phyloP scores from a whole-genome alignment of 345 rosid genomes.

The Draba incana region DNA sequence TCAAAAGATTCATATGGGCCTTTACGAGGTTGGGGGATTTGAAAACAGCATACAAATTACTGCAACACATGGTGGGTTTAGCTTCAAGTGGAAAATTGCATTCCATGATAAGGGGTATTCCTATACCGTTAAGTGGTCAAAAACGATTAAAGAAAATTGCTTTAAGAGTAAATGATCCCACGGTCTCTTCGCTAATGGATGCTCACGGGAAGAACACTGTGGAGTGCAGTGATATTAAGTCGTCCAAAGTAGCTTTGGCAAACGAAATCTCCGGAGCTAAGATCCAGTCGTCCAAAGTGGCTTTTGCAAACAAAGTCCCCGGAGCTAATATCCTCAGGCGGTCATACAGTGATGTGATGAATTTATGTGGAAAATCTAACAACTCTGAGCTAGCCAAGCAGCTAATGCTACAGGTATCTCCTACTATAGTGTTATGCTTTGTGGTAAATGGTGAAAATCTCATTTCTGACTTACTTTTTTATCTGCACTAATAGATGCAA shows the following conservation, averaged over 20 bases:
- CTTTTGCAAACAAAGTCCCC: slow-evolving; percentile 33
- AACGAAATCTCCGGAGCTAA: slow-evolving; percentile 20
- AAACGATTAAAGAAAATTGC: slow-evolving; percentile 44
- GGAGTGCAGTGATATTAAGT: slow-evolving; percentile 34
- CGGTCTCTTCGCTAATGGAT: slow-evolving; percentile 31
- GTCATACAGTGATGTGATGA: slow-evolving; percentile 68
- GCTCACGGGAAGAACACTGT: slow-evolving; percentile 33
- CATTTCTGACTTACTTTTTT: slow-evolving; percentile 13
- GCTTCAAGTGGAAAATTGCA: slow-evolving; percentile 43
- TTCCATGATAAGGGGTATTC: slow-evolving; percentile 69
- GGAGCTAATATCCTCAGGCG: slow-evolving; percentile 46
- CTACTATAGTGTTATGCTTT: slow-evolving; percentile 16
- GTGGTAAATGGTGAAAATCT: slow-evolving; percentile 21
- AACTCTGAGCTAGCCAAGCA: slow-evolving; percentile 65
- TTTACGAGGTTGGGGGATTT: slow-evolving; percentile 68
- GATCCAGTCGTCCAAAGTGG: slow-evolving; percentile 25
- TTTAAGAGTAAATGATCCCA: slow-evolving; percentile 39
- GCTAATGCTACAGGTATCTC: slow-evolving; percentile 70
- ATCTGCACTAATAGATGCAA: slow-evolving; percentile 64
- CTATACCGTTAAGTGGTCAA: slow-evolving; percentile 56
- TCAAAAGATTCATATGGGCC: slow-evolving; percentile 66
- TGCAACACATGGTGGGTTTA: slow-evolving; percentile 77
- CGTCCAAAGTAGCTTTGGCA: slow-evolving; percentile 32
- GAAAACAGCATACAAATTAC: slow-evolving; percentile 62
- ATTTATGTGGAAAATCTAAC: slow-evolving; percentile 61